Base-by-base conservation (phyloP, 768 basidiomycete genomes). In the Peribolospora kevripleyi region DNA sequence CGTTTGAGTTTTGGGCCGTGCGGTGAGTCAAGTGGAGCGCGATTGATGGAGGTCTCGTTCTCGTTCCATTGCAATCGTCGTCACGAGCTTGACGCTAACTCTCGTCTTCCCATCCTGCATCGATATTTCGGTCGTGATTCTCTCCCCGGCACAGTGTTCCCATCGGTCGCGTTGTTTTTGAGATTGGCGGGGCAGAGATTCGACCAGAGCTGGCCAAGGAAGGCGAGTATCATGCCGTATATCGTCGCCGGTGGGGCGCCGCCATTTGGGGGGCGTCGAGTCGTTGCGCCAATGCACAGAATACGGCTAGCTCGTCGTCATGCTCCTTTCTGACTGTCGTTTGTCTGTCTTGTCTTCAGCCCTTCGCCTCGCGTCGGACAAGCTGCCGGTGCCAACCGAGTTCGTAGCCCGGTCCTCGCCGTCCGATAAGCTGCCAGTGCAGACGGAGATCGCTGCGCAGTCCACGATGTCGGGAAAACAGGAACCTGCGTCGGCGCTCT, bases 1-100 rank as follows among this genome's bases (percentile, higher is more conserved):
- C 82, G 0, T 97, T 97, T 62, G 93, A 97, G 65, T 95, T 75
- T 66, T 98, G 93, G 93, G 85, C 90, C 38, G 84, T 82, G 56
- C 77, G 85, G 84, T 86, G 62, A 54, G 77, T 64, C 1, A 9
- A 5, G 36, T 5, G 37, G 41, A 37, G 10, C 9, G 1, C 42
- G 25, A 25, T 25, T 25, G 25, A 25, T 25, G 25, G 25, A 25
- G 7, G 53, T 40, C 14, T 9, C 13, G 40, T 40, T 46, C 37
- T 25, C 45, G 10, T 54, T 54, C 53, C 25, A 25, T 25, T 25
- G 13, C 36, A 37, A 1, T 10, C 7, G 6, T 46, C 13, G 11
- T 3, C 5, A 4, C 42, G 1, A 43, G 3, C 5, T 50, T 40
- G 13, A 41, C 39, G 8, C 51, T 58, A 25, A 8, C n/a, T n/a